Conservation (phyloP, 371 early-diverging fungal species). For the Parasitella parasitica region DNA sequence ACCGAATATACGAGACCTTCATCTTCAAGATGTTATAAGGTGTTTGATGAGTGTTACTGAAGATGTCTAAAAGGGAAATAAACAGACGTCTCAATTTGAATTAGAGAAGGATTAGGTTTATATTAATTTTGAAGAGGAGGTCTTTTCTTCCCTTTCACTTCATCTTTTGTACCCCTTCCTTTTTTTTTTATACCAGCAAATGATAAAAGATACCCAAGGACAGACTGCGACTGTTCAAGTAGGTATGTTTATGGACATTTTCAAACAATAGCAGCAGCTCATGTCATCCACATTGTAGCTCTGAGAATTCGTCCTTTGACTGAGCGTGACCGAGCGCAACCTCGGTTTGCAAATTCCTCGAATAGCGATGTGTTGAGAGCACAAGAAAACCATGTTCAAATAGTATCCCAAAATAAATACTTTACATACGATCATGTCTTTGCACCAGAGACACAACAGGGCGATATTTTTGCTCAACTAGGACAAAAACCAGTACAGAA, state of each 20-base stretch:
- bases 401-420: conserved; percentile 42
- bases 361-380: conserved; percentile 36
- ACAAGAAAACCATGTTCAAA: conserved; percentile 41
- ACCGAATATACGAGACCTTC: too few relatives aligned
- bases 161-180: not conserved
- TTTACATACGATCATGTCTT: conserved; percentile 54
- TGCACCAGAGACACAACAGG: conserved; percentile 38
- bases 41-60: too few relatives aligned
- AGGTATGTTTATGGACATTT: conserved; percentile 25
- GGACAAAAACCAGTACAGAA: conserved; percentile 41
- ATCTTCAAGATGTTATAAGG: too few relatives aligned
- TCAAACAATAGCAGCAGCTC: too few relatives aligned
- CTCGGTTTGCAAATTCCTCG: conserved; percentile 36
- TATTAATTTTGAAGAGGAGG: not conserved
- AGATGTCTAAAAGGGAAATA: not conserved
- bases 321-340: conserved; percentile 46
- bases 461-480: conserved; percentile 39
- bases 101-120: not conserved
- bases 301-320: conserved; percentile 48
- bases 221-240: conserved; percentile 43
- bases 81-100: not conserved
- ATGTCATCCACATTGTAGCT: conserved; percentile 15
- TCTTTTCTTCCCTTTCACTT: not conserved
- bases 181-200: not conserved
- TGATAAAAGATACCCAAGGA: conserved; percentile 29